Base-by-base conservation (phyloP, 2,329 filamentous ascomycete species). In the Fusarium globosum region DNA sequence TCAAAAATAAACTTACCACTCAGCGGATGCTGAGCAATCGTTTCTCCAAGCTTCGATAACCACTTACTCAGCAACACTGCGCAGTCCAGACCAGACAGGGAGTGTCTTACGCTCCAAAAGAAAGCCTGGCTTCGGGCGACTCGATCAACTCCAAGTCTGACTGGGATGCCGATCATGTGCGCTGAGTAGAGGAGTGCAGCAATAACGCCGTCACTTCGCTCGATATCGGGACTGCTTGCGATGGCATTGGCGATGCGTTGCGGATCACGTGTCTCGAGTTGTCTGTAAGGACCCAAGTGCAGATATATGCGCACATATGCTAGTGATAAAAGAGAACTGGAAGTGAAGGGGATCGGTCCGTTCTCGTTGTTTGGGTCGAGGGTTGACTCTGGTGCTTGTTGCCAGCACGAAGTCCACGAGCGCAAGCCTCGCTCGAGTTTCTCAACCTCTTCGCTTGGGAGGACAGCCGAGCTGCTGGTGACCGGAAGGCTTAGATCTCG, bases 91-190 rank as follows among this genome's bases (percentile, higher is more conserved):
- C 85, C 86, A 8, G 86, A 88, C 0, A 89, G 80, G 0, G 87
- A 87, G 59, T 89, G 87, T n/a, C 88, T 82, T 6, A 88, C 87
- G 9, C 86, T 88, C 87, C 88, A 89, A 53, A 88, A 86, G 49
- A 88, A 87, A 0, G 87, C 86, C 57, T 89, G 87, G 21, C 86
- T 89, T 21, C 86, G 81, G 0, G 87, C 87, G 1, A 89, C 87
- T 20, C 86, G 84, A 58, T 88, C 86, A 21, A 90, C 85, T 0
- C 88, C 88, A 0, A 89, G 75, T 28, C 88, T 81, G 10, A 90
- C 88, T 0, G 88, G 88, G 0, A 89, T 88, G 53, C 87, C 88
- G 0, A 89, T 80, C 13, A 86, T 86, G 51, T 90, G 88, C 1
- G 86, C 85, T 2, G 87, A 84, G 69, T 89, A 88, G 0, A 89